These are phyloP conservation scores for Macroventuria anomochaeta DNA, from an alignment of 2,329 filamentous ascomycete genomes.

Conservation along the genomic window DNA sequence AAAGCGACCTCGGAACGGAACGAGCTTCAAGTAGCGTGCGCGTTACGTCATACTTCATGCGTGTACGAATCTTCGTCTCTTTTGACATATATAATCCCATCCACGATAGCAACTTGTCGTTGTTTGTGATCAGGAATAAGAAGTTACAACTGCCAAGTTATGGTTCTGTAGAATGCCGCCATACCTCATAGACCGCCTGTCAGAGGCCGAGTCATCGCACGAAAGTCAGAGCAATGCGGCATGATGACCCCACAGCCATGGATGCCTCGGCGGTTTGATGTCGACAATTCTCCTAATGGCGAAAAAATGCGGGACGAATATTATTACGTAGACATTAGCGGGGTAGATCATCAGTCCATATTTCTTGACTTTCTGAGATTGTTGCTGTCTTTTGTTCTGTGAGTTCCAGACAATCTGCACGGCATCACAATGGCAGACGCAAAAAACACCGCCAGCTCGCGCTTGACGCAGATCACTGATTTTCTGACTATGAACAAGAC, in stretches of 20 bases:
- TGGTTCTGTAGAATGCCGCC: neutral
- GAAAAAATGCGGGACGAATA: conserved; percentile 16
- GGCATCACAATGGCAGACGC: conserved; percentile 40
- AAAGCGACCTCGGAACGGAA: neutral
- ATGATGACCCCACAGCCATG: conserved; percentile 11
- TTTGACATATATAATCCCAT: neutral
- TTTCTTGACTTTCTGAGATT: neutral
- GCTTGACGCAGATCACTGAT: conserved; percentile 54
- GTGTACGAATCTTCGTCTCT: neutral
- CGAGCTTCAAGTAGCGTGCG: neutral
- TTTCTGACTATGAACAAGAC: conserved; percentile 56
- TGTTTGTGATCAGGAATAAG: too few relatives aligned
- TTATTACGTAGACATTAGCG: conserved; percentile 8
- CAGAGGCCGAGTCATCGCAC: conserved; percentile 19
- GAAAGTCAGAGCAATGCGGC: conserved; percentile 21
- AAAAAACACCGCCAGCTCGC: conserved; percentile 42
- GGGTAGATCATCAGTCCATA: conserved; percentile 6
- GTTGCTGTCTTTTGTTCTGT: neutral
- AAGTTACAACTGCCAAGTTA: too few relatives aligned
- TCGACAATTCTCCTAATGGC: neutral
- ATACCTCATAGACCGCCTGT: too few relatives aligned
- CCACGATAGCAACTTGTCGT: neutral
- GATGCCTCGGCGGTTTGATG: conserved; percentile 23
- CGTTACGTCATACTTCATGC: conserved; percentile 4
- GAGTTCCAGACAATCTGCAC: neutral